Evolutionary conservation across 139 green algal genomes (phyloP), one percentile per base, ranked within the genome.

Genomic region (Chlorella sp.): DNA sequence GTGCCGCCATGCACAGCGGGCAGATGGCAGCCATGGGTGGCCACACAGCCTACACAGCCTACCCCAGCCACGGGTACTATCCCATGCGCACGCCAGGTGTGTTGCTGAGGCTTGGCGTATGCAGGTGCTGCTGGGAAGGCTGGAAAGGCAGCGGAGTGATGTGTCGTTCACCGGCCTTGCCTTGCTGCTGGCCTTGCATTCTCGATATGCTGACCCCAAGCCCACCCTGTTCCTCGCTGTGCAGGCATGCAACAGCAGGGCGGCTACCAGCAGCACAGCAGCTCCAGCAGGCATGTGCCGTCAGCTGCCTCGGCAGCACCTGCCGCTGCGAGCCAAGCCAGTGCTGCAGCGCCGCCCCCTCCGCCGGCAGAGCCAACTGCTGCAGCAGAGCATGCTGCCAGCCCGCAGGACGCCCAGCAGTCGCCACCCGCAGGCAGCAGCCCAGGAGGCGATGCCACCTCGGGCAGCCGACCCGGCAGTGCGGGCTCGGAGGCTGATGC

Each of bases 11-110:
- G 76, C 76, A 80, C 12, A 15, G 65, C 47, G 17, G 47, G 2
- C 73, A 81, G 70, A 78, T 78, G 70, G 65, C n/a, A 47, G 44
- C 78, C 83, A 80, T 74, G 65, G 78, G 39, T 3, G 21, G 23
- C 7, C 44, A 55, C 44, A 55, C 44, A 7, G 39, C 69, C 44
- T 87, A 74, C 60, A 34, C 81, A 15, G 23, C 25, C 28, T 60
- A 65, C 57, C 51, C 51, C 32, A 60, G 51, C 15, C 51, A 60
- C 13, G 39, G 69, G 55, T 86, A 67, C 79, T 84, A 78, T n/a
- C 32, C 51, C 36, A 51, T 81, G 51, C 18, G 74, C 25, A 34
- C 20, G 51, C 11, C 55, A 69, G 74, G 74, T 81, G 51, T 4
- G 74, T 4, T 3, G 13, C 4, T n/a, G 41, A 68, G 62, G 25